phyloP scores from a whole-genome alignment of 495 filamentous ascomycete species.

The Lophiostoma macrostomum region DNA sequence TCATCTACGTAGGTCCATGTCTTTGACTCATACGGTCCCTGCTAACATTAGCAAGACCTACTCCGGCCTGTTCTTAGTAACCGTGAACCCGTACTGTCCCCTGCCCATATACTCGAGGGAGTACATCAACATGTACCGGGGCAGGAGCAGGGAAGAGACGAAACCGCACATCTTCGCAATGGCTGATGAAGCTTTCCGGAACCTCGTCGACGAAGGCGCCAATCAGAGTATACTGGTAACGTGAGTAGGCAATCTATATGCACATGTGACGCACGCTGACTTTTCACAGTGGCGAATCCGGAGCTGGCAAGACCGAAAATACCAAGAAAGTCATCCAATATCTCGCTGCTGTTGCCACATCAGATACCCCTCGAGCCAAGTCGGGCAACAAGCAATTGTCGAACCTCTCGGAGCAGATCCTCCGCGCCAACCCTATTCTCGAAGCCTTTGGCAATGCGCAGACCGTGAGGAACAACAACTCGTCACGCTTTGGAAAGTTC shows the following conservation, averaged over 20 bases:
- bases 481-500: constrained; percentile 98
- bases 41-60: constrained; percentile 62
- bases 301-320: constrained; percentile 98
- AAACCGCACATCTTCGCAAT: constrained; percentile 98
- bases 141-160: constrained; percentile 82
- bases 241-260: constrained; percentile 40
- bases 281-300: constrained; percentile 75
- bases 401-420: constrained; percentile 93
- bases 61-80: constrained; percentile 93
- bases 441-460: constrained; percentile 99
- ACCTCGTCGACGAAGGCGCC: constrained; percentile 88
- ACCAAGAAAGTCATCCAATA: constrained; percentile 99
- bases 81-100: constrained; percentile 93
- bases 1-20: constrained; percentile 78
- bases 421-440: constrained; percentile 94
- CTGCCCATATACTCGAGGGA: constrained; percentile 96
- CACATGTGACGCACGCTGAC: constrained; percentile 16
- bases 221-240: constrained; percentile 99
- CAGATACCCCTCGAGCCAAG: constrained; percentile 65
- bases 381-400: constrained; percentile 65
- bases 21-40: not conserved
- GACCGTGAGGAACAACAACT: constrained; percentile 97
- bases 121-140: constrained; percentile 95
- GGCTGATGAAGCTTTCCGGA: constrained; percentile 96
- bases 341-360: constrained; percentile 86